Percentiles rank a stretch among this genome's conserved stretches.
Evolutionary conservation across 2,329 filamentous ascomycete species (phyloP).

Genomic region (Trichoderma aggressivum): DNA sequence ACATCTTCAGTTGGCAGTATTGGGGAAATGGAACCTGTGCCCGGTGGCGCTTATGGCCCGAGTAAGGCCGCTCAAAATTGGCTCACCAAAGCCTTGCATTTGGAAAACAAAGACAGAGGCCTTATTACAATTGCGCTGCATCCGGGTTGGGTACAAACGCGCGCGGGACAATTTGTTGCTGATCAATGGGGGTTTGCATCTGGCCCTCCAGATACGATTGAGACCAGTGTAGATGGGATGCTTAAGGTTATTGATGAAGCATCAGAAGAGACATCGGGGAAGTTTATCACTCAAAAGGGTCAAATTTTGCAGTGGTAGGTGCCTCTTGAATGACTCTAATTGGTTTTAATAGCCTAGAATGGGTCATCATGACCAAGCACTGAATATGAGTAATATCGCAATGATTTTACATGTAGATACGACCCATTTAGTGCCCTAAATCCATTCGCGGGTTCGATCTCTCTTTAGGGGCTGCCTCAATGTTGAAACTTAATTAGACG

Average conservation of each 20-base stretch:
- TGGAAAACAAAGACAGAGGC: constrained; percentile 24
- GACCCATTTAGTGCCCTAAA: not conserved
- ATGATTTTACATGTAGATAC: not conserved
- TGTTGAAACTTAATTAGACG: not conserved
- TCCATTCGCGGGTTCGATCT: not conserved
- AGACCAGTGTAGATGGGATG: constrained; percentile 33
- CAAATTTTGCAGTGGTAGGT: constrained; percentile 10
- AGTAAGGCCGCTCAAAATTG: constrained; percentile 37
- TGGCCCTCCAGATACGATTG: constrained; percentile 27
- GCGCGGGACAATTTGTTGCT: constrained; percentile 31
- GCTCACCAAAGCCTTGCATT: constrained; percentile 30
- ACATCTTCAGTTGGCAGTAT: constrained; percentile 37
- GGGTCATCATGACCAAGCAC: no score
- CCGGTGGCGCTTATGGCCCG: constrained; percentile 35
- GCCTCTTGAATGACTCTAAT: not conserved
- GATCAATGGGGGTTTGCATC: constrained; percentile 31
- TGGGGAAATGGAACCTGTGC: constrained; percentile 29
- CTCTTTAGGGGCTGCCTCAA: not conserved
- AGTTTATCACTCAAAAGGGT: not conserved
- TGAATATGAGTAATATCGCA: not conserved
- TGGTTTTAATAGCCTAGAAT: not conserved
- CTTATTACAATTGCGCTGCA: constrained; percentile 34
- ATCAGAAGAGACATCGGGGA: constrained; percentile 26
- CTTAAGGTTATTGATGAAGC: constrained; percentile 37
- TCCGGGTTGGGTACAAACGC: constrained; percentile 38